phyloP scores from a whole-genome alignment of 305 asterid genomes.

The Fraxinus floribunda region DNA sequence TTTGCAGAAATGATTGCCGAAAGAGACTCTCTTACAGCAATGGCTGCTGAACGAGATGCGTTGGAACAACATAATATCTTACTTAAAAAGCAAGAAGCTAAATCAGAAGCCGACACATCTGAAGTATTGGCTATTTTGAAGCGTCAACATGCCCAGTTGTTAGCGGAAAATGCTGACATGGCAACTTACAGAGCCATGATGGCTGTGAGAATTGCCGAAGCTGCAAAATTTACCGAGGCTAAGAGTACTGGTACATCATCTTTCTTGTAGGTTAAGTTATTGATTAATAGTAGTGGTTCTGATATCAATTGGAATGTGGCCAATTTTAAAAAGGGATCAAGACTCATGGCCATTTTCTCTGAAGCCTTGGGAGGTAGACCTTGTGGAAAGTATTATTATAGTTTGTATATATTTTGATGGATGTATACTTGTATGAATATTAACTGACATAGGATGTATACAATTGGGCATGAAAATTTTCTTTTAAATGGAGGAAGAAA shows the following conservation, averaged over 20 bases:
- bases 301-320: background rate
- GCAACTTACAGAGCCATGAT: background rate
- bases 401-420: background rate
- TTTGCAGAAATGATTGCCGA: background rate
- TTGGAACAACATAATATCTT: background rate
- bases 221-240: background rate
- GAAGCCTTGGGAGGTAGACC: background rate
- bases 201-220: background rate
- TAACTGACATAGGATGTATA: background rate
- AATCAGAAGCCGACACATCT: background rate
- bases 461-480: background rate
- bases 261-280: background rate
- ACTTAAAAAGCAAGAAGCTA: constrained; percentile 1
- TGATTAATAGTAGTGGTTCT: background rate
- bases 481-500: background rate
- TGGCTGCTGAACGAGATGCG: background rate
- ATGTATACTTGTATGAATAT: background rate
- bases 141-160: background rate
- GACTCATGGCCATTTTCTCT: background rate
- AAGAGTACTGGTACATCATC: background rate
- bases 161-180: background rate
- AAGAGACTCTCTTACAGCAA: background rate
- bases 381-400: background rate
- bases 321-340: background rate
- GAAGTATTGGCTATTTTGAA: background rate